Conservation (phyloP, 345 rosid genomes). For the Melaleuca alternifolia region DNA sequence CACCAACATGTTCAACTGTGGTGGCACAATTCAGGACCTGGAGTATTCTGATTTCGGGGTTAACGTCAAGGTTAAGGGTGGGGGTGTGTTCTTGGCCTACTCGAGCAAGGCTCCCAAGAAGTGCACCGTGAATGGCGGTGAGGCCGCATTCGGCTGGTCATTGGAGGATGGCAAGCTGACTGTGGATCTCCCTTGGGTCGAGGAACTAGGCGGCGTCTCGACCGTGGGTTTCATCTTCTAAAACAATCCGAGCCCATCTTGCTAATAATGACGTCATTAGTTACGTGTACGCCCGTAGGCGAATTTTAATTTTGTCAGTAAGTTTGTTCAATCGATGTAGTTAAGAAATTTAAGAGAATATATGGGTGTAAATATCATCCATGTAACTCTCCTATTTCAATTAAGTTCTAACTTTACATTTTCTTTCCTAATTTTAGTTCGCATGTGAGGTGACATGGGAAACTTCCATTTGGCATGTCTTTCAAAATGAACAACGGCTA, state of each 20-base stretch:
- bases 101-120: conserved; percentile 33
- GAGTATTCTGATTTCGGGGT: conserved; percentile 13
- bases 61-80: conserved; percentile 44
- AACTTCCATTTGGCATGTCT: not conserved
- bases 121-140: conserved; percentile 37
- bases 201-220: conserved; percentile 48
- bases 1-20: conserved; percentile 61
- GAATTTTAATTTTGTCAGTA: not conserved
- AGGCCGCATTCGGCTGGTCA: conserved; percentile 34
- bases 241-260: not conserved
- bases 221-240: conserved; percentile 26
- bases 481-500: not conserved
- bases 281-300: not conserved
- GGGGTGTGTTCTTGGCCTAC: conserved; percentile 55
- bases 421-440: not conserved
- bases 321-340: not conserved
- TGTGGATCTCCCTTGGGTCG: conserved; percentile 51
- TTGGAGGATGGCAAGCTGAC: conserved; percentile 39
- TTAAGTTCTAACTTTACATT: not conserved
- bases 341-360: not conserved
- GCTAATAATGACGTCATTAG: too few relatives aligned
- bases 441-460: not conserved
- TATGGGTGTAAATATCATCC: not conserved
- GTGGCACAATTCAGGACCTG: conserved; percentile 50
- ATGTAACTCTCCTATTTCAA: not conserved